Base-by-base conservation (phyloP, 1,139 yeast genomes). In the Taphrina pruni region DNA sequence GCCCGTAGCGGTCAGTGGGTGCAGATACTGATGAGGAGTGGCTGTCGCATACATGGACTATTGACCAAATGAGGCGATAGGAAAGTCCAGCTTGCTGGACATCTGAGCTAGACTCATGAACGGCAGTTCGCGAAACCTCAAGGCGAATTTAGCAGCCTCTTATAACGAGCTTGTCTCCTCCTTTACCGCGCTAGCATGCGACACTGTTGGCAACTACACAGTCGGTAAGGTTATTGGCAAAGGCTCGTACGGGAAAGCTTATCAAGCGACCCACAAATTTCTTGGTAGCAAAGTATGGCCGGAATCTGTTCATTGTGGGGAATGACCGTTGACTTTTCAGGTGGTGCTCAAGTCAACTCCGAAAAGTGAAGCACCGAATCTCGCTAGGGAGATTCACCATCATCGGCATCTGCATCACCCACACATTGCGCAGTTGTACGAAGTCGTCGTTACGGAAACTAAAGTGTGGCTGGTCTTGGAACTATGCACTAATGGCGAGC, bases 341-440 rank as follows among this genome's bases (percentile, higher is more conserved):
- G 83, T 81, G 4, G 98, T 95, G 39, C 79, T 94, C 70, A 94
- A 94, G 75, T 88, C 94, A 71, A 96, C 97, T 1, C 82, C 85
- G n/a, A 86, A 88, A 69, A 71, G 72, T 17, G 86, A 85, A 70
- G 96, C 90, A 76, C 93, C 96, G 39, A 92, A 92, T 75, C 84
- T 94, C n/a, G 96, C 93, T 41, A 81, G 97, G 71, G 99, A 94
- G 75, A 91, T 91, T 46, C 92, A 89, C 76, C 95, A 92, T 76
- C 95, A 93, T 75, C 83, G 90, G 67, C 95, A 90, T 76, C 86
- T 94, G 74, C 85, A 85, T 62, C 97, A 92, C 75, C 91, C 91
- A 14, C 88, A 91, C 76, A 89, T 94, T 60, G 92, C 96, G 12
- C 86, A 87, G 72, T 82, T 94, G 8, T 93, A 91, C 77, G 99